Evolutionary conservation across 805 yeast genomes (phyloP).

Genomic region (Sungouiella blattae): DNA sequence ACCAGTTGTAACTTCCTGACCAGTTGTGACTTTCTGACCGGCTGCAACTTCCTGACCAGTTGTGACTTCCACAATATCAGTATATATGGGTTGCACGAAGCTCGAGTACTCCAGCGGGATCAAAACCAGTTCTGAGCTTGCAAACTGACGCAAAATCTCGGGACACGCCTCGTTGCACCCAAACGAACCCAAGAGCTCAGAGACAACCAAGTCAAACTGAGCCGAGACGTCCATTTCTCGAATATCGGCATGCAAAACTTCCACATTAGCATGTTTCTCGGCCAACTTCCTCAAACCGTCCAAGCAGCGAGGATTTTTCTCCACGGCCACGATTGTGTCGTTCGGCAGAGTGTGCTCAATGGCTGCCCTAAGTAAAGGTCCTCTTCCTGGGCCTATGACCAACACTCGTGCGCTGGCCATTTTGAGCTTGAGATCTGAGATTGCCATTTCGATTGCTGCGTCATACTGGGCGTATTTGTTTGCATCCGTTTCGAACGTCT

Average conservation of each 20-base stretch:
- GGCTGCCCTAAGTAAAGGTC: conserved; percentile 62
- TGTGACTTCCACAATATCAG: conserved; percentile 18
- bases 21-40: too few species aligned
- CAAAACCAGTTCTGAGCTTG: conserved; percentile 35
- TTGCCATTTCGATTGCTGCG: conserved; percentile 56
- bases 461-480: conserved; percentile 69
- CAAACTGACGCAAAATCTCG: conserved; percentile 52
- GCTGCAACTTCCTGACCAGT: too few species aligned
- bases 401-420: conserved; percentile 31
- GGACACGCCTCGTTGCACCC: conserved; percentile 92
- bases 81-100: conserved; percentile 64
- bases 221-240: conserved; percentile 36
- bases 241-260: conserved; percentile 56
- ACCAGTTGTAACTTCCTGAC: too few species aligned
- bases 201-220: conserved; percentile 53
- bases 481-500: conserved; percentile 66
- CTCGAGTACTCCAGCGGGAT: conserved; percentile 51
- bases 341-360: conserved; percentile 10
- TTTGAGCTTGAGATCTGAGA: conserved; percentile 23
- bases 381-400: conserved; percentile 86
- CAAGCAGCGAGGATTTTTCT: conserved; percentile 65
- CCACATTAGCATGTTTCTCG: conserved; percentile 28
- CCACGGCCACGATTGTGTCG: conserved; percentile 49
- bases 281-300: conserved; percentile 31
- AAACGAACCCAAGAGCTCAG: conserved; percentile 85